These are phyloP conservation scores for Ophiocytium majus DNA, from an alignment of 352 stramenopile genomes.

Conservation along the genomic window DNA sequence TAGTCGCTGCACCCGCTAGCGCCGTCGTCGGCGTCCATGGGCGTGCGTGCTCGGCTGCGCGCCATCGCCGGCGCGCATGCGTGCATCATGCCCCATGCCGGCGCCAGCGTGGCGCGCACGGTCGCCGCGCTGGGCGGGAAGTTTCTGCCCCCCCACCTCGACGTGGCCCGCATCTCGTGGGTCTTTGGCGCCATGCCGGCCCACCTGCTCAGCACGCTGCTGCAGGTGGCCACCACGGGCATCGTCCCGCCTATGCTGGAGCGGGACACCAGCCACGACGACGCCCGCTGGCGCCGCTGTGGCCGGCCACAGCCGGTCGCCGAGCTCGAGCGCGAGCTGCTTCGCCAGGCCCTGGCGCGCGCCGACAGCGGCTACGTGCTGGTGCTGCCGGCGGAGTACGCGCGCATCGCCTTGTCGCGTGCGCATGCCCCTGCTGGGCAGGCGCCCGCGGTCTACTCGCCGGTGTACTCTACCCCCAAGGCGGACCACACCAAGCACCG, in stretches of 20 bases:
- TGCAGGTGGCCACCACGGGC: not conserved
- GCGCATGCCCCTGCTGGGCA: too few relatives aligned
- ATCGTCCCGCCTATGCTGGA: not conserved
- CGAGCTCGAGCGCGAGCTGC: not conserved
- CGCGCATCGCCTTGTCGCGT: not conserved
- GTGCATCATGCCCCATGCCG: too few relatives aligned
- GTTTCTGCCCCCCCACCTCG: constrained; percentile 34
- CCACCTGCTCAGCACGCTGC: not conserved
- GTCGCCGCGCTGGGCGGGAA: constrained; percentile 13
- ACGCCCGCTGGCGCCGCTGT: not conserved
- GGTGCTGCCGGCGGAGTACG: not conserved
- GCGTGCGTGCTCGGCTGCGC: too few relatives aligned
- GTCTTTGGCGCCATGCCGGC: not conserved
- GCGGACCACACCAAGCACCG: too few relatives aligned
- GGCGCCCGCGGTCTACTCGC: not conserved
- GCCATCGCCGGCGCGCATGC: too few relatives aligned
- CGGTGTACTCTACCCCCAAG: not conserved
- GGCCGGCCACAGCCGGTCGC: too few relatives aligned
- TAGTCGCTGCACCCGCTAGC: too few relatives aligned
- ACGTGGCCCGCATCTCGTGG: not conserved
- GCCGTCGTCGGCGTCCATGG: too few relatives aligned
- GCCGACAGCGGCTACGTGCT: not conserved
- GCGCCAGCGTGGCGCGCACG: not conserved
- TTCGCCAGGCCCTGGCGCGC: not conserved
- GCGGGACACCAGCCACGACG: not conserved